phyloP scores from a whole-genome alignment of 179 eudicot species.

The Patellifolia procumbens region DNA sequence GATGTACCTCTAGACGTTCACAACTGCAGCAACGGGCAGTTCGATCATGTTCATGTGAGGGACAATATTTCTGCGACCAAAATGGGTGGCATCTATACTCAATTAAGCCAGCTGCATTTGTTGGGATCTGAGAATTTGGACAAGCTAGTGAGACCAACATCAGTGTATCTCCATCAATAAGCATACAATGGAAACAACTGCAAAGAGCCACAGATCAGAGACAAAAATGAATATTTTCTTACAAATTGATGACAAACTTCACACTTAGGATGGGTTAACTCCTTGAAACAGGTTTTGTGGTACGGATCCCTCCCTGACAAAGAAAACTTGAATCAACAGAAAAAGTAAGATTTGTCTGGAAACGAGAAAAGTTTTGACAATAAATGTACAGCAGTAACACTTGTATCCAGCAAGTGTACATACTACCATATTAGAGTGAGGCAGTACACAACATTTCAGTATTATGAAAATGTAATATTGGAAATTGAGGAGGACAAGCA shows the following conservation, averaged over 20 bases:
- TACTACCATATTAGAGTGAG: neutral
- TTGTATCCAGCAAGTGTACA: neutral
- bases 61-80: slow-evolving; percentile 98
- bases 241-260: slow-evolving; percentile 97
- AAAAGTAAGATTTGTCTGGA: slow-evolving; percentile 37
- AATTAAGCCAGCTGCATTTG: slow-evolving; percentile 82
- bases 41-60: slow-evolving; percentile 86
- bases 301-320: slow-evolving; percentile 91
- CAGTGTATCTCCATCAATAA: neutral
- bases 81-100: slow-evolving; percentile 99
- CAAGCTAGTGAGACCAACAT: neutral
- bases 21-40: slow-evolving; percentile 97
- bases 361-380: neutral
- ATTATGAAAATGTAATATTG: neutral
- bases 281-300: slow-evolving; percentile 91
- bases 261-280: slow-evolving; percentile 90
- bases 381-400: slow-evolving; percentile 5
- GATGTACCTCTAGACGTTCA: slow-evolving; percentile 94
- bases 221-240: slow-evolving; percentile 36
- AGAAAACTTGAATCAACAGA: slow-evolving; percentile 91
- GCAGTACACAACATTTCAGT: neutral
- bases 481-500: neutral
- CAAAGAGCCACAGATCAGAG: slow-evolving; percentile 11
- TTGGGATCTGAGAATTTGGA: slow-evolving; percentile 89
- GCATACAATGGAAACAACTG: neutral